Conservation (phyloP, 176 grass and related monocot species). For the Aegilops speltoides region DNA sequence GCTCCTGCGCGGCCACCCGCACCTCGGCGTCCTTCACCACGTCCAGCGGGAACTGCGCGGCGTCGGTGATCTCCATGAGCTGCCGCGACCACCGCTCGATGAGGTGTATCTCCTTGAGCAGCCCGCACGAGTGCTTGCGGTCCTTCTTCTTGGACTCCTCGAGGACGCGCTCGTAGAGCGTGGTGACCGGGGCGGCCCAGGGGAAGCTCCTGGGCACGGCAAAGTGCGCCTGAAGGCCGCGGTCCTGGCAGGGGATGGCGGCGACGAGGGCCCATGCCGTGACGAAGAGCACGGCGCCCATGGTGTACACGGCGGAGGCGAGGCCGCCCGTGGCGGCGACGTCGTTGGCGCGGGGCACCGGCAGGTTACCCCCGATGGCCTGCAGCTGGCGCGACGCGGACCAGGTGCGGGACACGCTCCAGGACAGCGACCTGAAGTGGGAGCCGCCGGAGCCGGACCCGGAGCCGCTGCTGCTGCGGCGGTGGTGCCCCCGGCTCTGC, state of each 20-base stretch:
- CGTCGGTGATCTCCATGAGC: slow-evolving; percentile 68
- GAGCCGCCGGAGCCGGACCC: slow-evolving; percentile 36
- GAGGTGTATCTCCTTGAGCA: slow-evolving; percentile 89
- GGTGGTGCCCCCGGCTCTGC: slow-evolving; percentile 47
- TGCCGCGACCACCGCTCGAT: slow-evolving; percentile 73
- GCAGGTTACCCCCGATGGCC: slow-evolving; percentile 62
- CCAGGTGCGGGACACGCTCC: slow-evolving; percentile 95
- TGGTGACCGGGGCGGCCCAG: slow-evolving; percentile 43
- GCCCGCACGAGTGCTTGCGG: slow-evolving; percentile 61
- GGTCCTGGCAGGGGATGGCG: slow-evolving; percentile 90
- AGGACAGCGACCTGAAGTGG: slow-evolving; percentile 72
- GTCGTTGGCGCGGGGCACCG: slow-evolving; percentile 56
- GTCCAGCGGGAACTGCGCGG: slow-evolving; percentile 56
- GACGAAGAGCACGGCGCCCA: slow-evolving; percentile 63
- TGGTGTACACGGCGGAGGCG: slow-evolving; percentile 57
- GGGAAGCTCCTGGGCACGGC: slow-evolving; percentile 57
- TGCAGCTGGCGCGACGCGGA: slow-evolving; percentile 94
- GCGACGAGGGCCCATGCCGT: slow-evolving; percentile 68
- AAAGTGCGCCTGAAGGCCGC: slow-evolving; percentile 71
- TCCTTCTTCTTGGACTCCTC: slow-evolving; percentile 97
- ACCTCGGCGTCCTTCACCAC: slow-evolving; percentile 60
- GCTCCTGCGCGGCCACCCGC: slow-evolving; percentile 48
- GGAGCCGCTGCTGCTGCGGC: slow-evolving; percentile 65
- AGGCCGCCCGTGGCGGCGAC: slow-evolving; percentile 56
- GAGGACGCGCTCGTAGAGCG: slow-evolving; percentile 68